Evolutionary conservation across 306 rosid genomes (phyloP).

Genomic region (Pyrus bretschneideri): DNA sequence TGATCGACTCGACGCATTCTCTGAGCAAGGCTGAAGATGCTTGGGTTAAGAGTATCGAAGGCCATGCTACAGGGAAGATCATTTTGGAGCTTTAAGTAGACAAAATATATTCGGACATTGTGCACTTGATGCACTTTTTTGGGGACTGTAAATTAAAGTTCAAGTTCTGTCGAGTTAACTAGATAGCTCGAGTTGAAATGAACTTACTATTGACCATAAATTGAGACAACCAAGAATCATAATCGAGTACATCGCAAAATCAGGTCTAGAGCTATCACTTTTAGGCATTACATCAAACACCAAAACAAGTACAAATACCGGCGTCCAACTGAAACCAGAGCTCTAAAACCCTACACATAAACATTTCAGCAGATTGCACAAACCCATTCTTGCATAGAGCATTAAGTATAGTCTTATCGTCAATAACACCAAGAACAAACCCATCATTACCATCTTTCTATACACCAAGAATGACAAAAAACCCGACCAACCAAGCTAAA

Average conservation of each 20-base stretch:
- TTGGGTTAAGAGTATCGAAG: conserved; percentile 66
- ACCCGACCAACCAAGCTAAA: conserved; percentile 4
- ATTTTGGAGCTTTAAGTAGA: conserved; percentile 36
- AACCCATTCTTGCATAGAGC: not conserved
- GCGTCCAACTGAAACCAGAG: not conserved
- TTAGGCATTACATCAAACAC: conserved; percentile 2
- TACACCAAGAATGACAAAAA: not conserved
- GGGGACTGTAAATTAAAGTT: not conserved
- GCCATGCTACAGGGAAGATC: conserved; percentile 83
- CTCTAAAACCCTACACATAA: not conserved
- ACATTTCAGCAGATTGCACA: conserved; percentile 8
- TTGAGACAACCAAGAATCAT: not conserved
- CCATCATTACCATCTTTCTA: not conserved
- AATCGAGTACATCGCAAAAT: not conserved
- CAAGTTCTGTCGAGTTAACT: not conserved
- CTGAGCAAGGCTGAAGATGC: conserved; percentile 50
- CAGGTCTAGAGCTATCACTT: not conserved
- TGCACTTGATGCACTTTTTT: not conserved
- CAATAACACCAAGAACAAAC: not conserved
- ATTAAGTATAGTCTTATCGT: not conserved
- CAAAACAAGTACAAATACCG: not conserved
- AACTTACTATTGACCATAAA: too few relatives aligned
- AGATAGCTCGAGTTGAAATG: too few relatives aligned
- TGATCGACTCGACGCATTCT: conserved; percentile 52
- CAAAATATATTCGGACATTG: not conserved